These are phyloP conservation scores for Chalaropsis ovoidea DNA, from an alignment of 2,329 filamentous ascomycete genomes.

Conservation along the genomic window DNA sequence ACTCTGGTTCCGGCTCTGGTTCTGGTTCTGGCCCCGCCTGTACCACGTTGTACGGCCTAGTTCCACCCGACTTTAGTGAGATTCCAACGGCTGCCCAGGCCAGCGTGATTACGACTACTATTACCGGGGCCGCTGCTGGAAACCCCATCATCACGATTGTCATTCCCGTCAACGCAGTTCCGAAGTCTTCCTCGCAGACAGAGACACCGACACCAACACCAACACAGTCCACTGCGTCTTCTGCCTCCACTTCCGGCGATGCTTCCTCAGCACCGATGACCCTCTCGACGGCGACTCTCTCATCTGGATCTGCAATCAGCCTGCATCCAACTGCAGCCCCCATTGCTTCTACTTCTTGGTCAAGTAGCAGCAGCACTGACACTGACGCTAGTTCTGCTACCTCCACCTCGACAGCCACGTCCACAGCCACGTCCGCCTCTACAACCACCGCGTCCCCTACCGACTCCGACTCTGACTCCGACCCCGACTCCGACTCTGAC, in stretches of 20 bases:
- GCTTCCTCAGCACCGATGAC: not conserved
- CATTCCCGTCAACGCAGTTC: constrained; percentile 10
- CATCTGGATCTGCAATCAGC: constrained; percentile 5
- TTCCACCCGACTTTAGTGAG: constrained; percentile 16
- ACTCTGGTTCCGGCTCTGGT: not conserved
- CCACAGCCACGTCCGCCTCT: not conserved
- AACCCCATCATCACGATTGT: constrained; percentile 23
- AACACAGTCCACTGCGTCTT: not conserved
- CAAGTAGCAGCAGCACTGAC: not conserved
- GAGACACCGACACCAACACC: not conserved
- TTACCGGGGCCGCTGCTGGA: constrained; percentile 14
- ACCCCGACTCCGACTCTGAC: not conserved
- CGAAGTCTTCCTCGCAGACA: not conserved
- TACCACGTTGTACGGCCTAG: constrained; percentile 18
- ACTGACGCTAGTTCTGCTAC: not conserved
- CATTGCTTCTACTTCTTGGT: not conserved
- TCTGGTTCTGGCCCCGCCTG: constrained; percentile 4
- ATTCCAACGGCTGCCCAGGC: constrained; percentile 14
- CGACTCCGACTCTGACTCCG: not conserved
- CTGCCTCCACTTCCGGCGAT: not conserved
- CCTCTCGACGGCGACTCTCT: not conserved
- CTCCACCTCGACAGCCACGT: not conserved
- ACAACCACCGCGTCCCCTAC: not conserved
- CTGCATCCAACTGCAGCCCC: not conserved
- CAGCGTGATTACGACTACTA: constrained; percentile 19